Conservation (phyloP, 139 green algal species). For the Haematococcus lacustris region DNA sequence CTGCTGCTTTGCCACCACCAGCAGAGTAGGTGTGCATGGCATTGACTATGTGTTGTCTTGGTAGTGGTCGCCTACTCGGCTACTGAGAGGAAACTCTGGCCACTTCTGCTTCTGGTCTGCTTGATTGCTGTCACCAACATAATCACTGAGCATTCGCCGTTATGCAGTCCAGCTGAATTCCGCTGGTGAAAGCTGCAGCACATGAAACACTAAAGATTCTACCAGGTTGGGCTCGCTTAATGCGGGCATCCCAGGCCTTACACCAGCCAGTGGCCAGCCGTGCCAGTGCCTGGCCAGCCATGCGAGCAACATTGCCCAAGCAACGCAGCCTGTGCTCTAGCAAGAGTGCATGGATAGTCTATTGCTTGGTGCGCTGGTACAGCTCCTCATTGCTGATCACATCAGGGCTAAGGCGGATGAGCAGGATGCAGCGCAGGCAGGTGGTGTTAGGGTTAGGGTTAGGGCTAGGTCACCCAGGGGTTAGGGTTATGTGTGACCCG, state of each 20-base stretch:
- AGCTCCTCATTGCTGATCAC: not conserved
- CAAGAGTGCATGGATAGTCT: not conserved
- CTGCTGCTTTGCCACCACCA: slow-evolving; percentile 72
- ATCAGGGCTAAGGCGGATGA: not conserved
- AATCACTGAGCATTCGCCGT: not conserved
- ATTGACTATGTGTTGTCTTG: not conserved
- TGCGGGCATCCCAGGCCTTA: no score
- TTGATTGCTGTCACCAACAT: not conserved
- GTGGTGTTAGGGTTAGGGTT: not conserved
- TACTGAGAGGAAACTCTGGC: not conserved
- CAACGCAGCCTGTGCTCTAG: no score
- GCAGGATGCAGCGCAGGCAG: not conserved
- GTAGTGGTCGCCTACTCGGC: not conserved
- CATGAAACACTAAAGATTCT: no score
- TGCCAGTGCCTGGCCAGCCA: no score
- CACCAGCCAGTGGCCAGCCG: no score
- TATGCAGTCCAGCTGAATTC: not conserved
- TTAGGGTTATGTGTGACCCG: not conserved
- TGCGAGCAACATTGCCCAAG: no score
- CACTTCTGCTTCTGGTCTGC: not conserved
- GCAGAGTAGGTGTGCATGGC: slow-evolving; percentile 28
- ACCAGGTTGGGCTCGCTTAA: no score
- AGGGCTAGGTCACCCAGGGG: not conserved
- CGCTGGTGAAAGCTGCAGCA: not conserved
- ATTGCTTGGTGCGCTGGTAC: not conserved